Evolutionary conservation across 1,284 basidiomycete genomes (phyloP).

Genomic region (Apiotrichum akiyoshidainum): DNA sequence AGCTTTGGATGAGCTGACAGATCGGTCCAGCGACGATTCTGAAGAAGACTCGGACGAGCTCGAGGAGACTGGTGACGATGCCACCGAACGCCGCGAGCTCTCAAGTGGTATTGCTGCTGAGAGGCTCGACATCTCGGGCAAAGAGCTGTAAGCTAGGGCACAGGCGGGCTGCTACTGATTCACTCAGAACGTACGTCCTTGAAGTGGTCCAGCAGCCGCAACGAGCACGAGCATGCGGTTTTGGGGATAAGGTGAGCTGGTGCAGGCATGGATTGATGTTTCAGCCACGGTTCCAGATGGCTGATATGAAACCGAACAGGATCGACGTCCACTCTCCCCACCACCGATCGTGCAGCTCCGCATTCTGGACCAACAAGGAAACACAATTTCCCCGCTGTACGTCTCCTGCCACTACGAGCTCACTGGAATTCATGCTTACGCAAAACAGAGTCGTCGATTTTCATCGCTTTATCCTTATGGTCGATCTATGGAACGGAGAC

Average conservation of each 20-base stretch:
- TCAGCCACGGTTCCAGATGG: neutral
- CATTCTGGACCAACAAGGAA: slow-evolving; percentile 55
- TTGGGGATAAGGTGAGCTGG: slow-evolving; percentile 77
- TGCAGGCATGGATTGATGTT: neutral
- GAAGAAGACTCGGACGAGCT: slow-evolving; percentile 18
- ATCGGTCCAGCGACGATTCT: slow-evolving; percentile 12
- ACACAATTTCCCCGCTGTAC: slow-evolving; percentile 70
- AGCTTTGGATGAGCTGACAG: slow-evolving; percentile 11
- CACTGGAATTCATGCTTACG: neutral
- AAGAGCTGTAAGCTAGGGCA: slow-evolving; percentile 1
- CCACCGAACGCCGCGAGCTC: slow-evolving; percentile 3
- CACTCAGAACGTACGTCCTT: slow-evolving; percentile 67
- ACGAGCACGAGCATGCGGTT: slow-evolving; percentile 87
- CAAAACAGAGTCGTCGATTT: slow-evolving; percentile 57
- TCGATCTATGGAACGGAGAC: slow-evolving; percentile 81
- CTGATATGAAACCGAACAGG: slow-evolving; percentile 54
- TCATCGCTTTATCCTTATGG: slow-evolving; percentile 80
- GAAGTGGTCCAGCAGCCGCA: slow-evolving; percentile 81
- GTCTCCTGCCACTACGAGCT: slow-evolving; percentile 38
- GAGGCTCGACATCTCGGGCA: slow-evolving; percentile 3
- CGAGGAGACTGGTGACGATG: slow-evolving; percentile 13
- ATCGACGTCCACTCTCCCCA: slow-evolving; percentile 82
- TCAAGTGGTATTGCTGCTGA: slow-evolving; percentile 6
- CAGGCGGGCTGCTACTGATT: neutral
- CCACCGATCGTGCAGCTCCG: slow-evolving; percentile 64